Evolutionary conservation across 2,329 filamentous ascomycete genomes (phyloP), one percentile per base, ranked within the genome.

Genomic region (Macrophomina tecta): DNA sequence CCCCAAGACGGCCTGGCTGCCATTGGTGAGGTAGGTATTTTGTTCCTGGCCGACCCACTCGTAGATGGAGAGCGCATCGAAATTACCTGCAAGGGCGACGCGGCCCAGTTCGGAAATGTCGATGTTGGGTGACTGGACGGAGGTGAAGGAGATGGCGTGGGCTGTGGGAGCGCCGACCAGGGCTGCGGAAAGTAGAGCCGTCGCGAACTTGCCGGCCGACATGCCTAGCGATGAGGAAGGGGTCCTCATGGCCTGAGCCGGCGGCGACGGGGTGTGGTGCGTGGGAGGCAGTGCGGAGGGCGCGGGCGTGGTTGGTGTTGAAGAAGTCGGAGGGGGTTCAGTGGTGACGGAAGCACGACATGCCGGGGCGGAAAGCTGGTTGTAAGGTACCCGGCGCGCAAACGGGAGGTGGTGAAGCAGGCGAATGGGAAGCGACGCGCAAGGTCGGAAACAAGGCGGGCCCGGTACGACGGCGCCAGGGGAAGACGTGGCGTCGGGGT

Each of bases 21-120:
- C 92, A 83, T 97, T 93, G 68, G 85, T 87, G 73, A 82, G 88
- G 72, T 88, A 86, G 16, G 85, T 81, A 68, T 84, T 82, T 78
- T 94, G 88, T 67, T 84, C 89, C 77, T 99, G 94, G 69, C 91
- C 92, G 73, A 90, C 84, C 74, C 89, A 98, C 75, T 94, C 84
- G 82, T 95, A 98, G 46, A 97, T 83, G 12, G 95, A 97, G 73
- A 98, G 91, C 65, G 93, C 92, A 74, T 92, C 89, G 77, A 97
- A 99, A 79, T 97, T 90, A 72, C 95, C 95, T 1, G 89, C 91
- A 68, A 99, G 85, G 65, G 91, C 93, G 71, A 97, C 89, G 72
- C 91, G 88, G 67, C 95, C 95, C 42, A 99, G 83, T 67, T 89
- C 82, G 34, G 86, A 87, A 68, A 97, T 85, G 76, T 97, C 91